Conservation (phyloP, 2,329 filamentous ascomycete species). For the Ilyonectria robusta region DNA sequence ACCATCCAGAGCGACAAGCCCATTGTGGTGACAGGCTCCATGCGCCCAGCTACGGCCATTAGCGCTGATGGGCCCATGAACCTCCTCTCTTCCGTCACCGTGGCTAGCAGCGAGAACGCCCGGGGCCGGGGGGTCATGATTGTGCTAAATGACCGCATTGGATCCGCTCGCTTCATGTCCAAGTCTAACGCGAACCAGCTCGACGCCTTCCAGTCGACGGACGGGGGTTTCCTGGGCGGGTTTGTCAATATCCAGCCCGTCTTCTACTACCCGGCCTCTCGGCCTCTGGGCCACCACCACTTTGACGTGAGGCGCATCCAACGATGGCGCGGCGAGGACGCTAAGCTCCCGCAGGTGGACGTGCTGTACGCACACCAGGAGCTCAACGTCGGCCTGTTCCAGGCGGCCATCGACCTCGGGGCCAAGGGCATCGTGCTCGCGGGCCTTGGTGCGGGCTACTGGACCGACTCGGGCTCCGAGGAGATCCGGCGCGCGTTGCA, state of each 20-base stretch:
- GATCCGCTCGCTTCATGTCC: slow-evolving; percentile 68
- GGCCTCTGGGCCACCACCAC: slow-evolving; percentile 61
- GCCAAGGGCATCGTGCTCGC: slow-evolving; percentile 70
- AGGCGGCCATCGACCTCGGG: slow-evolving; percentile 63
- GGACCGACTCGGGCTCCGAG: slow-evolving; percentile 55
- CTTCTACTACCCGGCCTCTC: slow-evolving; percentile 70
- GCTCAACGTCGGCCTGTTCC: slow-evolving; percentile 62
- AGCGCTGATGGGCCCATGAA: slow-evolving; percentile 76
- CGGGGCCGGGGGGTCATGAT: slow-evolving; percentile 70
- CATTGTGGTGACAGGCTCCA: slow-evolving; percentile 72
- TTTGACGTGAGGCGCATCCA: slow-evolving; percentile 54
- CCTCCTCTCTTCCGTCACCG: slow-evolving; percentile 70
- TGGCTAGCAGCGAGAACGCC: slow-evolving; percentile 64
- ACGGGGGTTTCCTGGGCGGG: slow-evolving; percentile 70
- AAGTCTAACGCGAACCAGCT: slow-evolving; percentile 75
- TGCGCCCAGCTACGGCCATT: slow-evolving; percentile 74
- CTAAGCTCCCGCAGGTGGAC: slow-evolving; percentile 67
- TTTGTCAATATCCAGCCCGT: slow-evolving; percentile 71
- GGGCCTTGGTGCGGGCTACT: slow-evolving; percentile 68
- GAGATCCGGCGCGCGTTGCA: slow-evolving; percentile 61
- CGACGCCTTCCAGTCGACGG: slow-evolving; percentile 72
- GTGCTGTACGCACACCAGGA: slow-evolving; percentile 70
- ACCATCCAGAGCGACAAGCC: slow-evolving; percentile 71
- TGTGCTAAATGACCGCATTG: slow-evolving; percentile 74
- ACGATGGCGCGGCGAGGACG: slow-evolving; percentile 33